phyloP scores from a whole-genome alignment of 2,329 filamentous ascomycete genomes.

The Colletotrichum gloeosporioides region DNA sequence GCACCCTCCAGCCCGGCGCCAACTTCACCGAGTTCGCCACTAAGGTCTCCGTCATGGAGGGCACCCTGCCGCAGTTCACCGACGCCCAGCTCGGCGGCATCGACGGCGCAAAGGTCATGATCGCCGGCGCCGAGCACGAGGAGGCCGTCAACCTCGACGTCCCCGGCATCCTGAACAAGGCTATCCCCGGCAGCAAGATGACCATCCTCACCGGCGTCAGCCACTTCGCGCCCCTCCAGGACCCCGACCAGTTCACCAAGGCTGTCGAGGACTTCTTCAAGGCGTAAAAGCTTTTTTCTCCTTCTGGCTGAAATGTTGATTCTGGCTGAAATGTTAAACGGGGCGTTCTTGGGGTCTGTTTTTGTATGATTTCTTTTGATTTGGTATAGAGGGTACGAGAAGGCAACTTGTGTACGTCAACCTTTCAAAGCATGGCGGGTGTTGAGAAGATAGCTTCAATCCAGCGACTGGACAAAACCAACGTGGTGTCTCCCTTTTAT shows the following conservation, averaged over 20 bases:
- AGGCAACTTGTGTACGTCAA: not conserved
- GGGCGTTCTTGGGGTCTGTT: not conserved
- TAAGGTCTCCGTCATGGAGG: slow-evolving; percentile 42
- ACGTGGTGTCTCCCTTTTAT: not conserved
- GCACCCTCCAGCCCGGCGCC: slow-evolving; percentile 36
- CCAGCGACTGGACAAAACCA: not conserved
- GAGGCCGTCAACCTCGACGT: slow-evolving; percentile 46
- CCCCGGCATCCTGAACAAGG: slow-evolving; percentile 35
- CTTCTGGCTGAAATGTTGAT: not conserved
- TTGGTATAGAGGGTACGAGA: not conserved
- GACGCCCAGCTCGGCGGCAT: slow-evolving; percentile 32
- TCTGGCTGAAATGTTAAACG: not conserved
- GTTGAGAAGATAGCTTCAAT: not conserved
- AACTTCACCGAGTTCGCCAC: slow-evolving; percentile 40
- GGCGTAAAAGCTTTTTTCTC: not conserved
- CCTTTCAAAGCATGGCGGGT: not conserved
- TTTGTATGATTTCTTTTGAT: not conserved
- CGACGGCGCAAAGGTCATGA: slow-evolving; percentile 31
- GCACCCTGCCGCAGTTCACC: slow-evolving; percentile 37
- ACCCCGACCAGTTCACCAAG: slow-evolving; percentile 38
- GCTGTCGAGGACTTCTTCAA: slow-evolving; percentile 34
- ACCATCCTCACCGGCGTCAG: slow-evolving; percentile 41
- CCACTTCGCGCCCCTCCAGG: slow-evolving; percentile 48
- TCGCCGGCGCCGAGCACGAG: slow-evolving; percentile 36
- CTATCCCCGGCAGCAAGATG: slow-evolving; percentile 41